Percentiles rank a stretch among this genome's conserved stretches.
Evolutionary conservation across 768 basidiomycete species (phyloP).

Genomic region (Tulasnella sp.): DNA sequence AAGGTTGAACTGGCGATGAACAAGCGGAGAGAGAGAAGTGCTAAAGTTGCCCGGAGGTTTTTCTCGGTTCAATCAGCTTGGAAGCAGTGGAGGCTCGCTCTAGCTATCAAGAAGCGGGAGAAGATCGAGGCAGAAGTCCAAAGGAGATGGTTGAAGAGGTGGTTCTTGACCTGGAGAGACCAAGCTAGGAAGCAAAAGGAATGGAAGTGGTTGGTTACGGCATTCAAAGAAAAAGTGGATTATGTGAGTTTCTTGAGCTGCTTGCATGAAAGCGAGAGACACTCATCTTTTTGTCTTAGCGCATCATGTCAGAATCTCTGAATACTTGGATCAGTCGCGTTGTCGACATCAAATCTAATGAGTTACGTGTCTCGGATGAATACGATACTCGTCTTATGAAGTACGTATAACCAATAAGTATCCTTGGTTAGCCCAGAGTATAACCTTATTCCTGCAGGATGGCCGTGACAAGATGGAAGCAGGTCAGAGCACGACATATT

Average conservation of each 20-base stretch:
- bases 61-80: slow-evolving; percentile 32
- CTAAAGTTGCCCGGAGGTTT: slow-evolving; percentile 40
- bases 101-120: slow-evolving; percentile 35
- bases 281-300: slow-evolving; percentile 27
- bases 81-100: slow-evolving; percentile 36
- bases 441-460: slow-evolving; percentile 27
- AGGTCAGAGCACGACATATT: slow-evolving; percentile 43
- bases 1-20: slow-evolving; percentile 39
- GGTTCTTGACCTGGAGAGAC: slow-evolving; percentile 38
- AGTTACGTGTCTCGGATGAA: slow-evolving; percentile 47
- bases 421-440: too few relatives aligned
- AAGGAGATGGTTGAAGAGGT: slow-evolving; percentile 26
- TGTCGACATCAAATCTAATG: slow-evolving; percentile 58
- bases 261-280: background rate
- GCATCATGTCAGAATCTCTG: slow-evolving; percentile 32
- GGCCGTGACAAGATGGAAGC: slow-evolving; percentile 59
- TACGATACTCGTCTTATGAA: slow-evolving; percentile 28
- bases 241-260: background rate
- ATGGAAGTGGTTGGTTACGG: slow-evolving; percentile 13
- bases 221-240: slow-evolving; percentile 13
- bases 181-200: background rate
- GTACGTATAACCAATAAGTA: slow-evolving; percentile 25
- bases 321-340: slow-evolving; percentile 57
- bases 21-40: slow-evolving; percentile 39
- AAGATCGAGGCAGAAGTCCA: slow-evolving; percentile 36